Evolutionary conservation across 164 flowering plant genomes (phyloP).

Genomic region (Vitis labrusca): DNA sequence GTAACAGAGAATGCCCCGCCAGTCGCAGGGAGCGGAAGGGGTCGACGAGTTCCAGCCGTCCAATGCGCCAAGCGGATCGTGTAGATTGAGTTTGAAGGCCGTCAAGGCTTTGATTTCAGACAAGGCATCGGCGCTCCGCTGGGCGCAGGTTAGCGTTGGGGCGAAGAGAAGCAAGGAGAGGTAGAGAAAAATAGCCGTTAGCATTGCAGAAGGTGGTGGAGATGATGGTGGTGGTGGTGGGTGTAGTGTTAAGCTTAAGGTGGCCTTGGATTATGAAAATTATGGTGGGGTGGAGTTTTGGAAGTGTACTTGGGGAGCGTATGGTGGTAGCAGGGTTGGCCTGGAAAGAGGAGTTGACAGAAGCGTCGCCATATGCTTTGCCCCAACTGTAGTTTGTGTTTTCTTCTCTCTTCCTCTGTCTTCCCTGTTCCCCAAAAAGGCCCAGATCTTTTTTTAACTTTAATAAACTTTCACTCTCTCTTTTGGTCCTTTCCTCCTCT

Average conservation of each 20-base stretch:
- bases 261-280: not conserved
- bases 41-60: constrained; percentile 67
- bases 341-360: constrained; percentile 8
- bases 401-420: not conserved
- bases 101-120: constrained; percentile 53
- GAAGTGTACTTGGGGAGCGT: constrained; percentile 16
- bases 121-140: constrained; percentile 13
- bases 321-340: constrained; percentile 7
- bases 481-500: too few species aligned
- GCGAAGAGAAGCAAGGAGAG: constrained; percentile 17
- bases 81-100: constrained; percentile 54
- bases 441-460: not conserved
- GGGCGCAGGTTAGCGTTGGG: constrained; percentile 19
- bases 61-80: constrained; percentile 74
- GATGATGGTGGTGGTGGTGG: not conserved
- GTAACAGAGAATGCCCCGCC: constrained; percentile 77
- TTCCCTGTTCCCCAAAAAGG: constrained; percentile 5
- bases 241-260: not conserved
- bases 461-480: too few species aligned
- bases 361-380: constrained; percentile 16
- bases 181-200: constrained; percentile 26
- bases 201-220: not conserved
- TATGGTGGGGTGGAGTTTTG: constrained; percentile 1
- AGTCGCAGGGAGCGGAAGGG: constrained; percentile 87
- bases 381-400: constrained; percentile 3